Base-by-base conservation (phyloP, 176 grass and related monocot species). In the Cocos nucifera region DNA sequence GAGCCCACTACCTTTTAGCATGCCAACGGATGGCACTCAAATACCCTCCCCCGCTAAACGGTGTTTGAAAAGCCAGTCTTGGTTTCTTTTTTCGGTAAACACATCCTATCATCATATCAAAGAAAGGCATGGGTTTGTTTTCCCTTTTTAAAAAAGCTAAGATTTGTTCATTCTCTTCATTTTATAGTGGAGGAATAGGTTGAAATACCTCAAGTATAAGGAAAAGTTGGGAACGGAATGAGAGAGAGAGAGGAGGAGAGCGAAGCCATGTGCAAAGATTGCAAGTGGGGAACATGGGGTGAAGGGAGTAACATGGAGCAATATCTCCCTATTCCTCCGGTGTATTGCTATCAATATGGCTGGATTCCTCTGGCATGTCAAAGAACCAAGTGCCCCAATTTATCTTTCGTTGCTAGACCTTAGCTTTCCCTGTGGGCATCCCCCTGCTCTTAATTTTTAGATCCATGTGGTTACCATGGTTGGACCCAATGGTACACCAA, bases 291-390 rank as follows among this genome's bases (percentile, higher is more conserved):
- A 69, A 67, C 65, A 55, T 54, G 24, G 8, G 65, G 17, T 29
- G 64, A 69, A 69, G 53, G 28, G 29, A 25, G 56, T 55, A 69
- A 56, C 20, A 48, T 69, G 66, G 53, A 57, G 53, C 66, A 69
- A 39, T 39, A 32, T 69, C 51, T 50, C 28, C 24, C 22, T 15
- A 48, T 55, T 8, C 18, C 3, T 55, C 6, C 14, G 23, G 17
- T 51, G 10, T 69, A 57, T 57, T 49, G 66, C 28, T 58, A 57
- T 20, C 50, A 66, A 51, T 28, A 24, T 44, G 35, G 35, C 35
- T 44, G 35, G 9, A 44, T 9, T 44, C 35, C 35, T 44, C 35
- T 10, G 32, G 32, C 32, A 35, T 35, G 32, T 8, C 6, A 35
- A 35, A 6, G 8, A 35, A 35, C 1, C 7, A 32, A 32, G 5